A percentile compares a stretch with the other conserved stretches of the same genome.
Conservation (phyloP, 768 basidiomycete species). For the Hirschioporus abietinus region DNA sequence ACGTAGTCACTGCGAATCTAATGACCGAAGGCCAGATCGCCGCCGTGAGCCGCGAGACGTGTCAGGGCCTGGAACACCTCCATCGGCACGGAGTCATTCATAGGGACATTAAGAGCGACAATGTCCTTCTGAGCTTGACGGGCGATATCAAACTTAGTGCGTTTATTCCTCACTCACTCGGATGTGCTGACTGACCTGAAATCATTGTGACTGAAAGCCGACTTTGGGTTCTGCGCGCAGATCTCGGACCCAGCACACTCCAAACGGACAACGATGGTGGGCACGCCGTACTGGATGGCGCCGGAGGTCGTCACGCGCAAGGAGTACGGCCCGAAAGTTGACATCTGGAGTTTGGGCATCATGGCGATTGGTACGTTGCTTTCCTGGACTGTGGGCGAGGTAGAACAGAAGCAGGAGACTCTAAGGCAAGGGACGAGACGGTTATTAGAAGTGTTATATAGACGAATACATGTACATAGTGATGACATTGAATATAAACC, state of each 20-base stretch:
- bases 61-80: slow-evolving; percentile 89
- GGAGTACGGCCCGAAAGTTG: slow-evolving; percentile 97
- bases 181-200: no score
- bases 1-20: slow-evolving; percentile 91
- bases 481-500: no score
- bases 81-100: slow-evolving; percentile 98
- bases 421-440: no score
- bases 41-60: slow-evolving; percentile 88
- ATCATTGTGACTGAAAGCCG: slow-evolving; percentile 46
- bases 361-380: slow-evolving; percentile 80
- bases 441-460: no score
- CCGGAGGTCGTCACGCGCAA: slow-evolving; percentile 97
- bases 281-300: slow-evolving; percentile 99
- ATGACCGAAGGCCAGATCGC: slow-evolving; percentile 99
- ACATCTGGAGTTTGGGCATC: slow-evolving; percentile 95
- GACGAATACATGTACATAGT: no score
- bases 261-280: slow-evolving; percentile 97
- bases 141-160: slow-evolving; percentile 98
- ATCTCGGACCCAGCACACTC: slow-evolving; percentile 85
- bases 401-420: no score
- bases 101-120: slow-evolving; percentile 98
- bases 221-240: slow-evolving; percentile 98
- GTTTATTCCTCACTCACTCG: no score
- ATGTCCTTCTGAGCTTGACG: slow-evolving; percentile 84
- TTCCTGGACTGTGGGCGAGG: no score